A percentile compares a stretch with the other conserved stretches of the same genome.
These are phyloP conservation scores for Podila epicladia DNA, from an alignment of 192 early-diverging fungal species.

Conservation along the genomic window DNA sequence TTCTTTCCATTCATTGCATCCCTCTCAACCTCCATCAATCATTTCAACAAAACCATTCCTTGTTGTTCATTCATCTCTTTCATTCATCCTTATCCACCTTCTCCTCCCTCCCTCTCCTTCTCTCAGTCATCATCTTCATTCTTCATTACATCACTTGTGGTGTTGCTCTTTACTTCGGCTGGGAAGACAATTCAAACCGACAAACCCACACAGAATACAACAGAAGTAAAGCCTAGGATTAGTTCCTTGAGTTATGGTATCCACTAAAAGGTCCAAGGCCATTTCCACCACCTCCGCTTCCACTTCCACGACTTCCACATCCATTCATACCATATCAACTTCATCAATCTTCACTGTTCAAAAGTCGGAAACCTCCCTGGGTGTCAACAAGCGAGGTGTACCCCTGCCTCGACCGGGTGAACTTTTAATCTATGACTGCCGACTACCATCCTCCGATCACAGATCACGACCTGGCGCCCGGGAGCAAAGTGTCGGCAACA, in stretches of 20 bases:
- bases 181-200: background rate
- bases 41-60: background rate
- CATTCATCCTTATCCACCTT: background rate
- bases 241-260: too few relatives aligned
- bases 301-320: background rate
- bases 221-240: background rate
- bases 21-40: too few relatives aligned
- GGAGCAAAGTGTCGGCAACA: background rate
- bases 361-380: background rate
- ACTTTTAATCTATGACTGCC: conserved; percentile 57
- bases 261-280: too few relatives aligned
- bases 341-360: background rate
- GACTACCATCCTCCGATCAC: conserved; percentile 7
- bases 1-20: too few relatives aligned
- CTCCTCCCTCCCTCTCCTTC: background rate
- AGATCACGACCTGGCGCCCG: background rate
- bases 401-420: conserved; percentile 54
- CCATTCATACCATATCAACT: background rate
- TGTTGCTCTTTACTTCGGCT: too few relatives aligned
- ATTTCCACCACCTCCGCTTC: too few relatives aligned
- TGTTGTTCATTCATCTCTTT: background rate
- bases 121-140: too few relatives aligned
- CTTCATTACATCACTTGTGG: background rate
- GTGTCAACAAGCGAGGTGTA: conserved; percentile 3
- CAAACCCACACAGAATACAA: too few relatives aligned